These are phyloP conservation scores for Trichoderma lentiforme DNA, from an alignment of 2,329 filamentous ascomycete species.

Conservation along the genomic window DNA sequence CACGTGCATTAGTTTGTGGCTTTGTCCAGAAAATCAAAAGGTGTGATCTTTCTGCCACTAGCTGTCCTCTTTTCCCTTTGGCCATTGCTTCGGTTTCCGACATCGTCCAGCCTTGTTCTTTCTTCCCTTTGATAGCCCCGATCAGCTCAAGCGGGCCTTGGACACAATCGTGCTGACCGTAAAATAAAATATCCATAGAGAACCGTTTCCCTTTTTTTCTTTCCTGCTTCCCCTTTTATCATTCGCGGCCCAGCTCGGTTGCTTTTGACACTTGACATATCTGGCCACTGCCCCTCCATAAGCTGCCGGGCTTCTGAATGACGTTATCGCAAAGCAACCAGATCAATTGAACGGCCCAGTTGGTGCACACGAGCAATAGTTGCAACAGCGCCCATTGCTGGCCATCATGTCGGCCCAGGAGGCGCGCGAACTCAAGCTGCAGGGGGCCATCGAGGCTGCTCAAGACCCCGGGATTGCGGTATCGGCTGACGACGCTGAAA, in stretches of 20 bases:
- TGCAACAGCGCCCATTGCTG: conserved; percentile 15
- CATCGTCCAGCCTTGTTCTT: conserved; percentile 3
- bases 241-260: neutral
- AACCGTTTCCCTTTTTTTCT: neutral
- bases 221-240: neutral
- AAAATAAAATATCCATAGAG: neutral
- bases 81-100: neutral
- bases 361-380: conserved; percentile 2
- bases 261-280: neutral
- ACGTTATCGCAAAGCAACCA: conserved; percentile 8
- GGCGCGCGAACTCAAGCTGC: conserved; percentile 68
- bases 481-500: conserved; percentile 67
- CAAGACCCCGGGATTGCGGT: conserved; percentile 66
- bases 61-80: conserved; percentile 9
- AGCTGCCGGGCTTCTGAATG: conserved; percentile 16
- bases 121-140: neutral
- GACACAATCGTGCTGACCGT: neutral
- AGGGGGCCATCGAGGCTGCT: conserved; percentile 76
- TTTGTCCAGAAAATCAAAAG: conserved; percentile 6
- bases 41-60: conserved; percentile 8
- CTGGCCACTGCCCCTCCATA: conserved; percentile 17
- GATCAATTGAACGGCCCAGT: conserved; percentile 17
- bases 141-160: neutral
- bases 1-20: conserved; percentile 17
- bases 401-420: conserved; percentile 35